phyloP scores from a whole-genome alignment of 2,329 filamentous ascomycete genomes.

The Penicillium sp. region DNA sequence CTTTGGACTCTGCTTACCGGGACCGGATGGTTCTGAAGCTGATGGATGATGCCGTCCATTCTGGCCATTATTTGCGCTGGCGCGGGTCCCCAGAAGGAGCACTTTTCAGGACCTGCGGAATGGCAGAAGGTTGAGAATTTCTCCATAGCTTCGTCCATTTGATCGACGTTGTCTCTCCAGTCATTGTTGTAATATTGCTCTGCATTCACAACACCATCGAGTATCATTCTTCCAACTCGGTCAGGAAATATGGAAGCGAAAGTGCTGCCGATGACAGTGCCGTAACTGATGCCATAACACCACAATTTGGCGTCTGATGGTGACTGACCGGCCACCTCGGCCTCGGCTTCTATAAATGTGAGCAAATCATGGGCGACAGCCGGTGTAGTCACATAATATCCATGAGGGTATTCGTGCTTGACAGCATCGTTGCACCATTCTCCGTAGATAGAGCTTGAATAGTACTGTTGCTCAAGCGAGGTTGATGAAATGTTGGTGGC shows the following conservation, averaged over 20 bases:
- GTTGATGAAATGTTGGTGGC: conserved; percentile 23
- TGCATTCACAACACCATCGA: conserved; percentile 44
- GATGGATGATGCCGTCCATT: conserved; percentile 36
- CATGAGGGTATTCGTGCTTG: conserved; percentile 9
- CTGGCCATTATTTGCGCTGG: conserved; percentile 45
- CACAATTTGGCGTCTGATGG: conserved; percentile 35
- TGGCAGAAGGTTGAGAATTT: conserved; percentile 57
- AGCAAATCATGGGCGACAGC: conserved; percentile 14
- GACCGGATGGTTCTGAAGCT: conserved; percentile 16
- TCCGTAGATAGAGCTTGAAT: conserved; percentile 23
- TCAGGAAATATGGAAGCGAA: conserved; percentile 47
- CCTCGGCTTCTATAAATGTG: conserved; percentile 37
- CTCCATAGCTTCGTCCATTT: conserved; percentile 55
- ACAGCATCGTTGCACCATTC: conserved; percentile 22
- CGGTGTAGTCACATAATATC: conserved; percentile 18
- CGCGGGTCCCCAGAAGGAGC: conserved; percentile 17
- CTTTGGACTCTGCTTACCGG: conserved; percentile 39
- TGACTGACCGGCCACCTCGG: conserved; percentile 31
- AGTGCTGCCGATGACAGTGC: conserved; percentile 45
- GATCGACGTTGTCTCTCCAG: conserved; percentile 52
- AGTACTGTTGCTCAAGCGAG: conserved; percentile 30
- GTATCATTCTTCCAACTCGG: conserved; percentile 41
- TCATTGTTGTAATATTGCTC: conserved; percentile 49
- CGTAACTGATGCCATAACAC: conserved; percentile 55
- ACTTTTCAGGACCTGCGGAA: conserved; percentile 41